A percentile compares a stretch with the other conserved stretches of the same genome.
Conservation (phyloP, 2,329 filamentous ascomycete genomes). For the Trichothecium roseum region DNA sequence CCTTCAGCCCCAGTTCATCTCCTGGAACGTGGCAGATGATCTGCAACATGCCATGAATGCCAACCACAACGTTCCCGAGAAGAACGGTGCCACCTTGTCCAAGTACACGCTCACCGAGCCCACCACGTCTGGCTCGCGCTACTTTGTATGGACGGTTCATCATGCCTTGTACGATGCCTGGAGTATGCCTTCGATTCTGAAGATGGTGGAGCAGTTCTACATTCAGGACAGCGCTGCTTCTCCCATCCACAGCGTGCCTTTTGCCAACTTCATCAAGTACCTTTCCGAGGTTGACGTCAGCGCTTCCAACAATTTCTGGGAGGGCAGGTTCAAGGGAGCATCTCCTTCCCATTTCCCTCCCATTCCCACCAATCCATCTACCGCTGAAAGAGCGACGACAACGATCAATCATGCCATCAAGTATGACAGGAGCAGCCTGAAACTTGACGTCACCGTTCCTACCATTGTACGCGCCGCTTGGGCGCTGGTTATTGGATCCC, state of each 20-base stretch:
- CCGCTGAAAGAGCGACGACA: neutral
- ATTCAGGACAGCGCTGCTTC: too few relatives aligned
- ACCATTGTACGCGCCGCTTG: slow-evolving; percentile 37
- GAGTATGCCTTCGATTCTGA: slow-evolving; percentile 1
- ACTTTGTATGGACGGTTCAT: slow-evolving; percentile 9
- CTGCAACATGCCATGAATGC: slow-evolving; percentile 4
- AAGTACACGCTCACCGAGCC: slow-evolving; percentile 5
- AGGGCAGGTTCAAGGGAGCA: slow-evolving; percentile 1
- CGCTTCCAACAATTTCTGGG: slow-evolving; percentile 1
- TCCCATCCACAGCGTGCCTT: slow-evolving; percentile 7
- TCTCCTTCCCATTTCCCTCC: slow-evolving; percentile 5
- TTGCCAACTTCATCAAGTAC: slow-evolving; percentile 6
- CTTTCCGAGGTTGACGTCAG: slow-evolving; percentile 1
- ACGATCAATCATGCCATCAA: slow-evolving; percentile 29
- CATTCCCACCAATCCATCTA: slow-evolving; percentile 12
- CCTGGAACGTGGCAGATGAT: slow-evolving; percentile 4
- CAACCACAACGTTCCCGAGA: slow-evolving; percentile 3
- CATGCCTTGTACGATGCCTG: slow-evolving; percentile 12
- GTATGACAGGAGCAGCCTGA: slow-evolving; percentile 10
- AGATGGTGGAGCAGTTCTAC: neutral
- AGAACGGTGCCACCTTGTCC: slow-evolving; percentile 8
- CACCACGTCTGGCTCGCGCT: neutral
- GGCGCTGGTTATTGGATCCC: slow-evolving; percentile 37
- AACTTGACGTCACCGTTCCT: slow-evolving; percentile 24
- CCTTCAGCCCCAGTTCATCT: slow-evolving; percentile 4